Base-by-base conservation (phyloP, 1,139 yeast species). In the Protomyces inundatus region DNA sequence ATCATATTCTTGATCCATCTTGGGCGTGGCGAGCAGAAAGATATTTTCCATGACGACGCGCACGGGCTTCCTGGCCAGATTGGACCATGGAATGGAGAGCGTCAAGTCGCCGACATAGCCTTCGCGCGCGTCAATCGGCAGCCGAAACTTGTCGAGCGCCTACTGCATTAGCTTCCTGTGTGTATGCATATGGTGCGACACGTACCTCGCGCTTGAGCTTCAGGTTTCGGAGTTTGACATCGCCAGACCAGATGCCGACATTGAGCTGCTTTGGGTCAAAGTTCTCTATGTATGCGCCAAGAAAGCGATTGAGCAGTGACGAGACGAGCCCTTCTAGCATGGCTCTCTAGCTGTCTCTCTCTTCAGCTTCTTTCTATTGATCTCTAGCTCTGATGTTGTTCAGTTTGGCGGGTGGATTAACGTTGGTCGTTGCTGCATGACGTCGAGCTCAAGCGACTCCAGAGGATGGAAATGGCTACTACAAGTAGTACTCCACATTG, bases 31-130 rank as follows among this genome's bases (percentile, higher is more conserved):
- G 54, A 95, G 77, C 54, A 95, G 73, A 71, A 86, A 90, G 9
- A 90, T 93, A 73, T 93, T 95, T 70, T 93, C 93, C 67, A 95
- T 88, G n/a, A 84, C 79, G 14, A 95, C 83, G 74, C 88, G 88
- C 10, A 93, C 98, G 0, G 99, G 98, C 71, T 91, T 89, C 35
- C 89, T 86, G 71, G 91, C 91, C 68, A 95, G 79, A 72, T 90
- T 93, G 0, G 98, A 87, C 98, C 98, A 95, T 0, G 99, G 98
- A 51, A 95, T 93, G 72, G 88, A 96, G 65, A 95, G 77, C 0
- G 95, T 88, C 69, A 95, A 79, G 68, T 88, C 90, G 0, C 98
- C 98, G 66, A 95, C 75, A 72, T 90, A 91, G 45, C 98, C 99
- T 73, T 88, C 89, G 67, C 84, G 82, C n/a, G 95, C 95, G 73